Base-by-base conservation (phyloP, 805 yeast species). In the Lachancea nothofagi region DNA sequence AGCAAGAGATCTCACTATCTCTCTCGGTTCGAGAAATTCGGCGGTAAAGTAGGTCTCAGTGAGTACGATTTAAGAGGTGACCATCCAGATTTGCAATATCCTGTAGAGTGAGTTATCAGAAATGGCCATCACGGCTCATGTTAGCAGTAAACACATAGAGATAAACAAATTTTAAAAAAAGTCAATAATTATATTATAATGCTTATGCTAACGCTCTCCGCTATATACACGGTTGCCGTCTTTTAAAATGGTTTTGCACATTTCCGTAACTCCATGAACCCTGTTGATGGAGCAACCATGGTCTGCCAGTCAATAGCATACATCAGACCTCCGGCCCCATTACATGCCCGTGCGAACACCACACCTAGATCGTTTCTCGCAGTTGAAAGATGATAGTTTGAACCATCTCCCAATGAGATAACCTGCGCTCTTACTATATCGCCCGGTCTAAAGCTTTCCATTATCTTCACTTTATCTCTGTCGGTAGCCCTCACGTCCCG, bases 221-320 rank as follows among this genome's bases (percentile, higher is more conserved):
- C n/a, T n/a, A n/a, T 24, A 25, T 19, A 20, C 30, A 7, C 14
- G 7, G 10, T 27, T 22, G 32, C 27, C 7, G 19, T 25, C 20
- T 21, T 22, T 54, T 49, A 70, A 50, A 78, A 83, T 9, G 96
- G 95, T 58, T 86, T 88, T 2, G 98, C 98, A 64, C 95, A 86
- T 61, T 93, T 93, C 43, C 98, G 72, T 50, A 69, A 68, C 53
- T 88, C 97, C 9, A 77, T 62, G 7, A 71, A 74, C 1, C 96
- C 96, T 2, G 89, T 77, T 19, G 62, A 66, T 2, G 87, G 80
- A 46, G 84, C 78, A 23, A 82, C 72, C 97, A 94, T 93, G 9
- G 87, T 83, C 63, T 87, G 89, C 97, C 97, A 93, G 62, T 93
- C 97, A 30, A 87, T 64, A 2, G 98, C 94, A 51, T 80, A 82